These are phyloP conservation scores for Spiraea crenata DNA, from an alignment of 331 rosid genomes.

Conservation along the genomic window DNA sequence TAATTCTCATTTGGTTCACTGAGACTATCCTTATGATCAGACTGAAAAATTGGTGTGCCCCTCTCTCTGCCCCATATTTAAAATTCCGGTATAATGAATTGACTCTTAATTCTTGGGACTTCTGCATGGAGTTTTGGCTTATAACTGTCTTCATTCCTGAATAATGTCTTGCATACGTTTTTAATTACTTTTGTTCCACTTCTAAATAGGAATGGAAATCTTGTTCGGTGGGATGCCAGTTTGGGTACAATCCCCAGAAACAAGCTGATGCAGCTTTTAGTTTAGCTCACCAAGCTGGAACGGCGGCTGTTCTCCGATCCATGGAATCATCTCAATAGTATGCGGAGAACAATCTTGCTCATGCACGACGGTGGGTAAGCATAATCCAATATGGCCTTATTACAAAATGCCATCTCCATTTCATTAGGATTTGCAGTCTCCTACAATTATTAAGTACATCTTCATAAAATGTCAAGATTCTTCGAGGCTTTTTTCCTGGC, in stretches of 20 bases:
- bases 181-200: background rate
- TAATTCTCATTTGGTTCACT: background rate
- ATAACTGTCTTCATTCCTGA: background rate
- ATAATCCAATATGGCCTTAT: conserved; percentile 40
- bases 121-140: background rate
- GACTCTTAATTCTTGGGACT: background rate
- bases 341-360: conserved; percentile 58
- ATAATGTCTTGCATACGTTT: background rate
- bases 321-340: conserved; percentile 89
- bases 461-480: background rate
- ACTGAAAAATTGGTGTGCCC: conserved; percentile 1
- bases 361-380: conserved; percentile 99
- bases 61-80: background rate
- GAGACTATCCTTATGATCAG: background rate
- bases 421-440: background rate
- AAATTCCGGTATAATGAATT: background rate
- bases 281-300: conserved; percentile 42
- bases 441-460: background rate
- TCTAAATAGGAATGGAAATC: conserved; percentile 59
- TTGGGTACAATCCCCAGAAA: conserved; percentile 43
- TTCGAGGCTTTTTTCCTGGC: background rate
- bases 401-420: background rate
- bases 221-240: conserved; percentile 76
- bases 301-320: conserved; percentile 64
- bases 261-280: conserved; percentile 76